Percentiles rank a stretch among this genome's conserved stretches.
Evolutionary conservation across 208 protist species (phyloP).

Genomic region (Trypanosomatidae sp.): DNA sequence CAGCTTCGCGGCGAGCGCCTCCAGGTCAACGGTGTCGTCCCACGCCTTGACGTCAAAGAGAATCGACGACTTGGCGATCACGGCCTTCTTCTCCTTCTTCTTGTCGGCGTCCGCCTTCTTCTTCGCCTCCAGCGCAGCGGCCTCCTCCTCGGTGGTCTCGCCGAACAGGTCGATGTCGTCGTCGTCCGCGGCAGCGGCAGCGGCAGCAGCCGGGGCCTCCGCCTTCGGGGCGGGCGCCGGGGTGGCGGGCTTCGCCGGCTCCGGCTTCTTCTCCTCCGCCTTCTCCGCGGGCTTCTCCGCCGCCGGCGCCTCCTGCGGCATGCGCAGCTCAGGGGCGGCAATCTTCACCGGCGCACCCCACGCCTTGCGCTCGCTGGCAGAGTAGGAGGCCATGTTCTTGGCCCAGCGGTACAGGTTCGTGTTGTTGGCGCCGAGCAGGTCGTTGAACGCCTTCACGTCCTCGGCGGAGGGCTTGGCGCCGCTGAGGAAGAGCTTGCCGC

Average conservation of each 20-base stretch:
- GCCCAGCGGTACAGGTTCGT: slow-evolving; percentile 63
- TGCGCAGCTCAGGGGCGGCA: slow-evolving; percentile 31
- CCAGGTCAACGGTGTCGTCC: slow-evolving; percentile 92
- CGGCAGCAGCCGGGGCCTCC: slow-evolving; percentile 29
- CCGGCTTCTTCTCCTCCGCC: slow-evolving; percentile 19
- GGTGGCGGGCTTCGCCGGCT: too few relatives aligned
- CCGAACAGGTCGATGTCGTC: slow-evolving; percentile 93
- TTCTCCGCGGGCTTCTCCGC: slow-evolving; percentile 24
- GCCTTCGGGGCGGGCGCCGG: slow-evolving; percentile 26
- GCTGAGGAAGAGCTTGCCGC: slow-evolving; percentile 64
- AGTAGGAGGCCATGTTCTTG: slow-evolving; percentile 74
- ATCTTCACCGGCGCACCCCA: slow-evolving; percentile 63
- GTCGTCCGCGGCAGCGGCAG: slow-evolving; percentile 56
- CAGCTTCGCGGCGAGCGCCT: slow-evolving; percentile 86
- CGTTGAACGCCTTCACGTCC: slow-evolving; percentile 74
- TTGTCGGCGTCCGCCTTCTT: slow-evolving; percentile 81
- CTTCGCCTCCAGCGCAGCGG: slow-evolving; percentile 82
- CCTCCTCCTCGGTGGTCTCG: slow-evolving; percentile 85
- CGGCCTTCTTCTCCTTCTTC: slow-evolving; percentile 83
- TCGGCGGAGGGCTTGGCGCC: slow-evolving; percentile 63
- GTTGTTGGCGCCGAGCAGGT: slow-evolving; percentile 59
- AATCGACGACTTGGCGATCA: slow-evolving; percentile 91
- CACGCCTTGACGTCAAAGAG: slow-evolving; percentile 94
- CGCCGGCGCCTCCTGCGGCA: slow-evolving; percentile 1
- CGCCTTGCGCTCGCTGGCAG: slow-evolving; percentile 49